Conservation (phyloP, 495 filamentous ascomycete genomes). For the Tuber melanosporum region DNA sequence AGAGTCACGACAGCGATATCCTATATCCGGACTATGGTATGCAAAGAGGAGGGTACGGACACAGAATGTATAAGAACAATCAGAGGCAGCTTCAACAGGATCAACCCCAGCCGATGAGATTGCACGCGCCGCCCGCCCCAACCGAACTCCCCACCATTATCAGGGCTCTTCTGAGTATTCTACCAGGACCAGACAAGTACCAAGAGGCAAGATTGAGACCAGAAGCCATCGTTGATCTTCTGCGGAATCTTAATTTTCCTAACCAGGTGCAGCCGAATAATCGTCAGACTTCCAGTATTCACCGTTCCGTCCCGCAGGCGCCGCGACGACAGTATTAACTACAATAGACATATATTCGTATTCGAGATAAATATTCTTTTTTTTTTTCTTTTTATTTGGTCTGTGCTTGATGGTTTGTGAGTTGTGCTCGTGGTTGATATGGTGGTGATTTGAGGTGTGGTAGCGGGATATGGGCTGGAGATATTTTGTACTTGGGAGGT, state of each 20-base stretch:
- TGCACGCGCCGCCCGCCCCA: constrained; percentile 42
- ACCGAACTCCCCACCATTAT: constrained; percentile 68
- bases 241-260: constrained; percentile 63
- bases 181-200: constrained; percentile 73
- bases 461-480: background rate
- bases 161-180: constrained; percentile 70
- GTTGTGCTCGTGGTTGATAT: background rate
- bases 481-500: background rate
- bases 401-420: background rate
- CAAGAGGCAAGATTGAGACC: constrained; percentile 60
- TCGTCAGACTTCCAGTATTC: constrained; percentile 17
- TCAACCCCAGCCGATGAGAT: constrained; percentile 7
- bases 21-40: constrained; percentile 17
- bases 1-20: constrained; percentile 43
- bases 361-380: constrained; percentile 17
- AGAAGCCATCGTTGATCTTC: constrained; percentile 63
- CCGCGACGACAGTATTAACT: constrained; percentile 1
- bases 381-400: background rate
- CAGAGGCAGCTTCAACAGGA: constrained; percentile 23
- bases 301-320: background rate
- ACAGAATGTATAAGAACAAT: constrained; percentile 21
- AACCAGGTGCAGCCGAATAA: constrained; percentile 38
- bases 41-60: constrained; percentile 7
- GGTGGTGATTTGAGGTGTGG: background rate
- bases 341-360: constrained; percentile 29